Percentiles rank a stretch among this genome's conserved stretches.
These are phyloP conservation scores for Kockovaella imperatae DNA, from an alignment of 768 basidiomycete species.

Conservation along the genomic window DNA sequence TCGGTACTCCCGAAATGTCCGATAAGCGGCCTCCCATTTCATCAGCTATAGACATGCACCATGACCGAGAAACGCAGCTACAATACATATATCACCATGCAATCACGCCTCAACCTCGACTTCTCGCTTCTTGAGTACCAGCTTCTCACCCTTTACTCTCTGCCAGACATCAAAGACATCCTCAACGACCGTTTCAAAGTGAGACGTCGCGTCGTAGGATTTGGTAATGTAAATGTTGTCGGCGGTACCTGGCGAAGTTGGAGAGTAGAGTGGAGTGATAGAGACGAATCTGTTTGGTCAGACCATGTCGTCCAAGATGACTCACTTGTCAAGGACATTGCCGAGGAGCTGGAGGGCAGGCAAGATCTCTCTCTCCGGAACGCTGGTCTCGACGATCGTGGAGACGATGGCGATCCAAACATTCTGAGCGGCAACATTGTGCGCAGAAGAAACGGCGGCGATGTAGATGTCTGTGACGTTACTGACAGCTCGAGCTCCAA, in stretches of 20 bases:
- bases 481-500: conserved; percentile 7
- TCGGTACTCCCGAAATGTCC: too few relatives aligned
- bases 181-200: conserved; percentile 97
- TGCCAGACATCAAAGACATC: conserved; percentile 96
- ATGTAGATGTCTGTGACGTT: conserved; percentile 83
- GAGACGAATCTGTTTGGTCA: conserved; percentile 67
- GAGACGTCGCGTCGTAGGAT: conserved; percentile 96
- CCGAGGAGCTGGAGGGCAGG: conserved; percentile 89
- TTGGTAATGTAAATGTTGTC: conserved; percentile 97
- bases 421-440: conserved; percentile 95
- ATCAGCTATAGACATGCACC: too few relatives aligned
- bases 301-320: background rate
- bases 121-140: conserved; percentile 43
- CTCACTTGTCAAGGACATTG: conserved; percentile 85
- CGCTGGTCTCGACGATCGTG: conserved; percentile 90
- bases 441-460: conserved; percentile 91
- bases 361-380: conserved; percentile 83
- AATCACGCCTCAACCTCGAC: conserved; percentile 37
- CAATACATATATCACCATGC: too few relatives aligned
- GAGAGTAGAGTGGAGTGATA: conserved; percentile 78
- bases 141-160: conserved; percentile 53
- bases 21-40: too few relatives aligned
- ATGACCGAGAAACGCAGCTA: too few relatives aligned
- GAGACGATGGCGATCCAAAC: conserved; percentile 95
- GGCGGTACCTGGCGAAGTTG: conserved; percentile 66